These are phyloP conservation scores for Vanrija sp. DNA, from an alignment of 1,284 basidiomycete species.

Conservation along the genomic window DNA sequence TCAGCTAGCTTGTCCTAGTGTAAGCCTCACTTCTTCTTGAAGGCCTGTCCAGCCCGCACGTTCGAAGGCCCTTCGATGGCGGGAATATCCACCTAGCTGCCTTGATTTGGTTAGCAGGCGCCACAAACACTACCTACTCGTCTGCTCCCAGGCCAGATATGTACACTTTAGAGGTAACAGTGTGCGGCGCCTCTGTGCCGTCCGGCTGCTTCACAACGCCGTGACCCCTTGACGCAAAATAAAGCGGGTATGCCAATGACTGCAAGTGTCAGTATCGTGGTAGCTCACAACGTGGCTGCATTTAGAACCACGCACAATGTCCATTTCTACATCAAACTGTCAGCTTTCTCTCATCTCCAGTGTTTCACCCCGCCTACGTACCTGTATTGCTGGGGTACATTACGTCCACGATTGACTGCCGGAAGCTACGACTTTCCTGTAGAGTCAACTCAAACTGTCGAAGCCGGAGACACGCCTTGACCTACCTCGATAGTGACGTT, in stretches of 20 bases:
- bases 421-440: conserved; percentile 61
- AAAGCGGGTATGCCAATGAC: conserved; percentile 87
- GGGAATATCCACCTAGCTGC: conserved; percentile 85
- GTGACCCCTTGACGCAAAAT: conserved; percentile 79
- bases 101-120: conserved; percentile 16
- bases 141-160: conserved; percentile 92
- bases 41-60: conserved; percentile 66
- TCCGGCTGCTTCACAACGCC: conserved; percentile 57
- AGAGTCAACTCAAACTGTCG: not conserved
- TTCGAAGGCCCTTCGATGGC: conserved; percentile 76
- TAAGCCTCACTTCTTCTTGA: conserved; percentile 65
- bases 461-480: not conserved
- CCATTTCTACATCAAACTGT: conserved; percentile 63
- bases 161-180: conserved; percentile 72
- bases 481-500: conserved; percentile 75
- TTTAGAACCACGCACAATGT: conserved; percentile 59
- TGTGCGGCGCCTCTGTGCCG: conserved; percentile 56
- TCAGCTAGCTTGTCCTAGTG: not conserved
- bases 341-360: not conserved
- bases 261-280: conserved; percentile 37
- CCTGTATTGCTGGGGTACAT: conserved; percentile 74
- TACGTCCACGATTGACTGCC: conserved; percentile 60
- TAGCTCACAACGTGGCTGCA: too few relatives aligned
- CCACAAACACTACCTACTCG: conserved; percentile 54
- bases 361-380: not conserved